phyloP scores from a whole-genome alignment of 495 filamentous ascomycete genomes.

The Thermothielavioides terrestris region DNA sequence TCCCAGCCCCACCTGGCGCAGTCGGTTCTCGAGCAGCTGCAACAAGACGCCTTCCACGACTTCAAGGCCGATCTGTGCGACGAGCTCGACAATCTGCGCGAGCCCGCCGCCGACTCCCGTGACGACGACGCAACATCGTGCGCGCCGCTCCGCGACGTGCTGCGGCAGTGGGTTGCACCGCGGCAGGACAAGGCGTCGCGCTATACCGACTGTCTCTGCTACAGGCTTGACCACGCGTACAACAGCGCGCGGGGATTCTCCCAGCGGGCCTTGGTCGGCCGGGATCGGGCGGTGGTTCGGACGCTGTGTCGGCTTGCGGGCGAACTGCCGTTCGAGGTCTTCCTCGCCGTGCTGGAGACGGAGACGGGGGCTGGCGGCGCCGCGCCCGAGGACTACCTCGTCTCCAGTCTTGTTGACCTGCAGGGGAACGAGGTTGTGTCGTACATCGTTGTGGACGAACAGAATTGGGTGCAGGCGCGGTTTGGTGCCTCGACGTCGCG shows the following conservation, averaged over 20 bases:
- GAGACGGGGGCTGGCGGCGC: not conserved
- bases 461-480: not conserved
- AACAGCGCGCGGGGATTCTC: not conserved
- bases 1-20: not conserved
- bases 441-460: constrained; percentile 5
- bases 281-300: constrained; percentile 5
- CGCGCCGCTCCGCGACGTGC: not conserved
- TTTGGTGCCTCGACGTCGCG: not conserved
- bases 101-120: not conserved
- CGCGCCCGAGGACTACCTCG: constrained; percentile 1
- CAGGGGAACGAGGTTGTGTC: constrained; percentile 3
- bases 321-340: constrained; percentile 11
- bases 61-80: constrained; percentile 2
- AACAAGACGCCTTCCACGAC: constrained; percentile 5
- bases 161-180: constrained; percentile 12
- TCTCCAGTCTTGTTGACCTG: constrained; percentile 2
- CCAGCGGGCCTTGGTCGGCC: not conserved
- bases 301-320: not conserved
- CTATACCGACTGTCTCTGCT: constrained; percentile 7
- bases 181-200: constrained; percentile 5
- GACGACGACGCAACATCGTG: not conserved
- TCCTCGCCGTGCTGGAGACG: constrained; percentile 11
- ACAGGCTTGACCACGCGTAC: constrained; percentile 9
- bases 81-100: constrained; percentile 4
- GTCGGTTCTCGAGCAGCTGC: constrained; percentile 2